Evolutionary conservation across 371 early-diverging fungal species (phyloP).

Genomic region (Mucor sp.): DNA sequence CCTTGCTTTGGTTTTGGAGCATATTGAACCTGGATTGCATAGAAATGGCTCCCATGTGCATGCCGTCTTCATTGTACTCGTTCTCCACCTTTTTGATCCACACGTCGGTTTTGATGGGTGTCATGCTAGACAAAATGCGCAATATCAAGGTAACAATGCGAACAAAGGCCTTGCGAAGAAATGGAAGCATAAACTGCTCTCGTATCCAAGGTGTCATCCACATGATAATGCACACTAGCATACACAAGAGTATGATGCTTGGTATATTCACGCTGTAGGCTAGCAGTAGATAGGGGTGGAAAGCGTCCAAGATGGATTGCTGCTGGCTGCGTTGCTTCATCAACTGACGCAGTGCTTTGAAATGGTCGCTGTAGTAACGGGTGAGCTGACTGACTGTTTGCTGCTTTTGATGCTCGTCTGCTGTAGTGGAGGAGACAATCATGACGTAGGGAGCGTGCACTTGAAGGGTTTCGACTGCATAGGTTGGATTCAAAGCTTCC

Average conservation of each 20-base stretch:
- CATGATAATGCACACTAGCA: slow-evolving; percentile 27
- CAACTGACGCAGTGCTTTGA: not conserved
- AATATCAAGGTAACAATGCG: slow-evolving; percentile 1
- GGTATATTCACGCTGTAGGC: slow-evolving; percentile 25
- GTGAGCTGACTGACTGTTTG: not conserved
- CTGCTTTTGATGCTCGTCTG: not conserved
- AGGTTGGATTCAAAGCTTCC: slow-evolving; percentile 32
- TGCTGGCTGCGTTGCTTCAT: not conserved
- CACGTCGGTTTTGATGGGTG: not conserved
- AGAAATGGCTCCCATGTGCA: slow-evolving; percentile 43
- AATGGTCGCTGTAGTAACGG: not conserved
- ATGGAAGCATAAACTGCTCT: slow-evolving; percentile 29
- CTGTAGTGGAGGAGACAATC: not conserved
- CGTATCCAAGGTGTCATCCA: slow-evolving; percentile 37
- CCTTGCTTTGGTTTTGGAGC: slow-evolving; percentile 19
- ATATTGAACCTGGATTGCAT: slow-evolving; percentile 32
- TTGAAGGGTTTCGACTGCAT: not conserved
- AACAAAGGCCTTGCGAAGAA: slow-evolving; percentile 21
- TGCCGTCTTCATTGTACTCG: slow-evolving; percentile 34
- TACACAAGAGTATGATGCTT: slow-evolving; percentile 27
- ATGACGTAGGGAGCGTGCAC: not conserved
- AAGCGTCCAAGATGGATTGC: not conserved
- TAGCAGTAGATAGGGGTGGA: not conserved
- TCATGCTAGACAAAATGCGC: not conserved
- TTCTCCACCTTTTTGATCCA: slow-evolving; percentile 1